Evolutionary conservation across 805 yeast genomes (phyloP), one percentile per base, ranked within the genome.

Genomic region (Vanderwaltozyma polyspora): DNA sequence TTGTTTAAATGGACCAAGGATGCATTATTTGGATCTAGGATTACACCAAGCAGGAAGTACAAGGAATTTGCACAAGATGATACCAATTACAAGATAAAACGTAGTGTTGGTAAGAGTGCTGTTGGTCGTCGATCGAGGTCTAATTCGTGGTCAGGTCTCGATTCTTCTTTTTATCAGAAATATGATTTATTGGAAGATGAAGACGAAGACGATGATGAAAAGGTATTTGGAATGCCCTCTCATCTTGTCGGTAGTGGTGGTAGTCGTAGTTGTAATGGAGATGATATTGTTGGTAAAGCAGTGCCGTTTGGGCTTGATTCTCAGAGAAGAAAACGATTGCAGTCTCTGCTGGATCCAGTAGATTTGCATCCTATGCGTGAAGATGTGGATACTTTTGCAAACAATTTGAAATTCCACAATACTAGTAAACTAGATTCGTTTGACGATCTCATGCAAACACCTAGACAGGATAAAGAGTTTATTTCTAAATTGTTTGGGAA

Each of bases 1-100:
- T 18, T 33, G 19, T 28, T 28, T 9, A 33, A 23, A 28, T 56
- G 61, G 61, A 50, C 57, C 1, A 44, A 46, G 32, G 61, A 56
- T 38, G 59, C 61, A 3, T 29, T 55, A 18, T 53, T 55, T 40
- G 53, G 54, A 6, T 38, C 51, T 15, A 31, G 40, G 15, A 34
- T 44, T 12, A 51, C 58, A 3, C 60, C 60, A 16, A 49, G 53
- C 3, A 44, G 46, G 30, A 52, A 51, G 34, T 55, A 50, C 32
- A 45, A 39, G 27, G 49, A 47, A 23, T 41, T 40, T 31, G 41
- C 51, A 1, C 53, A 50, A 33, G 52, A 49, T 32, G 56, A 52
- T 33, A 49, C 55, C 10, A 49, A 49, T 34, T 44, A 45, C 25
- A 42, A 32, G 24, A 27, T 25, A n/a, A 24, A 23, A 18, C 27